Percentiles rank a stretch among this genome's conserved stretches.
Conservation (phyloP, 345 rosid species). For the Linum tenue region DNA sequence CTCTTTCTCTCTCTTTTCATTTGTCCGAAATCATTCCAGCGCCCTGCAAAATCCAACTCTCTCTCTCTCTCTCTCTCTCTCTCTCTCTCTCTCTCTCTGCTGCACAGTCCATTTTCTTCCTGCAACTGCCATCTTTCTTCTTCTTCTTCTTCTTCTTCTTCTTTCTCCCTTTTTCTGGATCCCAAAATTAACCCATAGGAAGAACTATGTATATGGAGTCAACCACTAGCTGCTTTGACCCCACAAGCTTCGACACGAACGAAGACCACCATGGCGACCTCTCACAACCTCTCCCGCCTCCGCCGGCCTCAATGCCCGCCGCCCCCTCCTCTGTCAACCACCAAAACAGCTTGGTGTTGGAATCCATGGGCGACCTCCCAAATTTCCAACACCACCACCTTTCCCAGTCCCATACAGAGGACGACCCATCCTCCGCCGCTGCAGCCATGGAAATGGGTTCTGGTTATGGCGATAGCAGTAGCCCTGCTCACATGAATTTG, state of each 20-base stretch:
- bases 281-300: not conserved
- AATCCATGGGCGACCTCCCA: not conserved
- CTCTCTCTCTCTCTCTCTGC: no score
- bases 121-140: not conserved
- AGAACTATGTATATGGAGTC: not conserved
- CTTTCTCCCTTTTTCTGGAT: no score
- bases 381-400: constrained; percentile 2
- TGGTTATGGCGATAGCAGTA: constrained; percentile 13
- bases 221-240: not conserved
- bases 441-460: not conserved
- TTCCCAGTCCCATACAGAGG: not conserved
- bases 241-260: not conserved
- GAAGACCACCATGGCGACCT: not conserved
- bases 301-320: not conserved
- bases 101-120: no score
- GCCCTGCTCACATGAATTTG: constrained; percentile 27
- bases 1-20: no score
- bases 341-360: not conserved
- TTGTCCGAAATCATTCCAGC: no score
- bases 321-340: not conserved
- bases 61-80: no score
- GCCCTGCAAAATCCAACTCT: no score
- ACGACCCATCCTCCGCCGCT: not conserved
- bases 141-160: not conserved
- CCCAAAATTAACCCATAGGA: not conserved